phyloP scores from a whole-genome alignment of 345 rosid species.

The Melaleuca alternifolia region DNA sequence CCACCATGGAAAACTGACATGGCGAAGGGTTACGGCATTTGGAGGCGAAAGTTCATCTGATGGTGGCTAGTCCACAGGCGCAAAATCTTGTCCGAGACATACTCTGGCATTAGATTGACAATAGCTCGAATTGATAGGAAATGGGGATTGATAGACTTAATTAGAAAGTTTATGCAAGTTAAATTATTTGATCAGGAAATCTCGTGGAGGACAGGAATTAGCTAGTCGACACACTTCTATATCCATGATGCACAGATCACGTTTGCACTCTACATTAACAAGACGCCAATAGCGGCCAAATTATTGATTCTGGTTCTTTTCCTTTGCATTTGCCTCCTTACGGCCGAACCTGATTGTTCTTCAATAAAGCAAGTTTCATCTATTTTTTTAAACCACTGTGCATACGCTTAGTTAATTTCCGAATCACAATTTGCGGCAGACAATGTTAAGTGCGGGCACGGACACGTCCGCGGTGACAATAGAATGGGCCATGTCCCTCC shows the following conservation, averaged over 20 bases:
- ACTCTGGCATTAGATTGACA: neutral
- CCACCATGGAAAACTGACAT: neutral
- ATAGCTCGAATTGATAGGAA: neutral
- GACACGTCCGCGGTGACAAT: slow-evolving; percentile 6
- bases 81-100: neutral
- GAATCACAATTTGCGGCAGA: neutral
- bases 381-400: neutral
- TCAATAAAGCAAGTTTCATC: neutral
- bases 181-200: too few relatives aligned
- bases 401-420: neutral
- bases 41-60: neutral
- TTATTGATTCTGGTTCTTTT: neutral
- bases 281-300: too few relatives aligned
- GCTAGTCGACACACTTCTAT: neutral
- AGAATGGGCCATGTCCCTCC: slow-evolving; percentile 17
- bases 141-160: neutral
- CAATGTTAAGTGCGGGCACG: slow-evolving; percentile 8
- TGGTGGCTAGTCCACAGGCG: neutral
- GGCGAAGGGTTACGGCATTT: neutral
- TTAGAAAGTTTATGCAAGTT: too few relatives aligned
- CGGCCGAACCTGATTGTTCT: neutral
- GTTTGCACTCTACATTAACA: neutral
- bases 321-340: neutral
- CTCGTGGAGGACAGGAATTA: too few relatives aligned
- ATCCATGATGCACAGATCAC: neutral